Percentiles rank a stretch among this genome's conserved stretches.
Conservation (phyloP, 352 stramenopile genomes). For the Peronospora tabacina region DNA sequence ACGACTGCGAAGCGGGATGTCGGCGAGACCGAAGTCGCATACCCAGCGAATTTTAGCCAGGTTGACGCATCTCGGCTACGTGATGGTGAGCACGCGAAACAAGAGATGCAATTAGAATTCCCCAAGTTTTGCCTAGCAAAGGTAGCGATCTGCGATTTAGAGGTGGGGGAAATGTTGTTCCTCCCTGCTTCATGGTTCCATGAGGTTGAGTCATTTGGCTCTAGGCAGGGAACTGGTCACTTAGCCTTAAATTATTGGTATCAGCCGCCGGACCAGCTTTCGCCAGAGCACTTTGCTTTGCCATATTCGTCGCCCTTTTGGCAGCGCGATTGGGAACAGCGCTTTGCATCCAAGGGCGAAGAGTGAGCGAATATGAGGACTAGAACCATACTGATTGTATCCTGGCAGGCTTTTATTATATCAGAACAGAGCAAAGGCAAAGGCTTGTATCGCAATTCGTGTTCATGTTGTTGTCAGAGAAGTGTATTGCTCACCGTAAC, state of each 20-base stretch:
- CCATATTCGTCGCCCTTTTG: constrained; percentile 81
- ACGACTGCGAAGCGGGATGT: constrained; percentile 22
- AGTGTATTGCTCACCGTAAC: too few relatives aligned
- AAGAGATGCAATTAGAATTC: constrained; percentile 44
- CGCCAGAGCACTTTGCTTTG: constrained; percentile 32
- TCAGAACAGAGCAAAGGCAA: too few relatives aligned
- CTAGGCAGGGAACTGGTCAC: constrained; percentile 45
- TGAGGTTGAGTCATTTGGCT: constrained; percentile 87
- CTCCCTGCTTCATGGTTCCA: constrained; percentile 97
- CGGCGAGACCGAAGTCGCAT: constrained; percentile 48
- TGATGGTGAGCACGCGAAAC: constrained; percentile 18
- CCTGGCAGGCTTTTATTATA: too few relatives aligned
- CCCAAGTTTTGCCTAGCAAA: constrained; percentile 51
- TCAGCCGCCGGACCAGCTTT: constrained; percentile 66
- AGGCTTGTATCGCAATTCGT: too few relatives aligned
- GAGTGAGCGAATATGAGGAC: constrained; percentile 4
- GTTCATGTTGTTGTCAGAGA: too few relatives aligned
- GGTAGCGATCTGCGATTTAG: constrained; percentile 65
- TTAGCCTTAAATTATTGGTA: constrained; percentile 88
- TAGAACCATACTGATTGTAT: background rate
- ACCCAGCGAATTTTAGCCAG: constrained; percentile 70
- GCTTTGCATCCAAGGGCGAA: constrained; percentile 20
- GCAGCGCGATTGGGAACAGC: constrained; percentile 55
- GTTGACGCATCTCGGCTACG: constrained; percentile 49
- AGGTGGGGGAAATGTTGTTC: constrained; percentile 93